Evolutionary conservation across 2,329 filamentous ascomycete species (phyloP).

Genomic region (Neofusicoccum sp.): DNA sequence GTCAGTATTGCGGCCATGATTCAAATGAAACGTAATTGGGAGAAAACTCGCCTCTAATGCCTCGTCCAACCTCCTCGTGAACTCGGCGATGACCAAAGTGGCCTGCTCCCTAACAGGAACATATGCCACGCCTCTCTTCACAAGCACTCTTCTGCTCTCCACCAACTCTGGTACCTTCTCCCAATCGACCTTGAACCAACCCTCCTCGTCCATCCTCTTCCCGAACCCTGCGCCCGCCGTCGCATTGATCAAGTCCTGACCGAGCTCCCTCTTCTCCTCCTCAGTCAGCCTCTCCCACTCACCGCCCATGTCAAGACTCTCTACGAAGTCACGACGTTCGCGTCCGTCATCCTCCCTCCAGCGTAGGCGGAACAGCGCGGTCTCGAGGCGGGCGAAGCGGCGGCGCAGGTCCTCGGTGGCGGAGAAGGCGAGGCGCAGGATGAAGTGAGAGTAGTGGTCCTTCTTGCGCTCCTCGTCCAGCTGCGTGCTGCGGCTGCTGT

Average conservation of each 20-base stretch:
- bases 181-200: slow-evolving; percentile 97
- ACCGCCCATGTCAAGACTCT: slow-evolving; percentile 62
- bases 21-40: background rate
- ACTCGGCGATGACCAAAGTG: slow-evolving; percentile 87
- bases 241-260: slow-evolving; percentile 60
- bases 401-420: slow-evolving; percentile 85
- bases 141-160: slow-evolving; percentile 71
- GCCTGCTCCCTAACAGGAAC: slow-evolving; percentile 84
- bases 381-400: slow-evolving; percentile 83
- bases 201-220: slow-evolving; percentile 66
- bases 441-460: slow-evolving; percentile 98
- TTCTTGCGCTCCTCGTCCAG: slow-evolving; percentile 77
- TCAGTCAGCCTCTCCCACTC: slow-evolving; percentile 82
- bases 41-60: slow-evolving; percentile 69
- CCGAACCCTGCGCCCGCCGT: slow-evolving; percentile 38
- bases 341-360: slow-evolving; percentile 71
- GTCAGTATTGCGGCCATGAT: slow-evolving; percentile 11
- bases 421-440: slow-evolving; percentile 87
- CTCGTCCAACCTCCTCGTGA: slow-evolving; percentile 73
- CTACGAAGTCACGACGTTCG: slow-evolving; percentile 75
- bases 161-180: slow-evolving; percentile 87
- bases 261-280: slow-evolving; percentile 71
- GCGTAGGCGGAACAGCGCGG: slow-evolving; percentile 81
- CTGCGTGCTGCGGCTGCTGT: slow-evolving; percentile 60
- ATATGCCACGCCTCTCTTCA: slow-evolving; percentile 82